Evolutionary conservation across 257 asterid genomes (phyloP).

Genomic region (Solanum corneliomulleri): DNA sequence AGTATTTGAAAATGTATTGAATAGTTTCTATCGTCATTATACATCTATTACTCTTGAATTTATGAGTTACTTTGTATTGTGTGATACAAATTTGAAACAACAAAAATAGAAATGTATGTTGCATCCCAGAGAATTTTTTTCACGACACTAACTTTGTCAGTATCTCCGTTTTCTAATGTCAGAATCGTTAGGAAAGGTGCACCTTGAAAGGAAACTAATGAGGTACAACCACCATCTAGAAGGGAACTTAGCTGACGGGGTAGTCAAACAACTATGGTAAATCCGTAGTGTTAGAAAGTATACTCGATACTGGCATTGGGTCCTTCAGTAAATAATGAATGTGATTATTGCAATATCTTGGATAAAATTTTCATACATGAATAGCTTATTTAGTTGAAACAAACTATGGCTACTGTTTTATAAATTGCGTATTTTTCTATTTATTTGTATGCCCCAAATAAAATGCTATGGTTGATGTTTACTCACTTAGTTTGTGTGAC

Average conservation of each 20-base stretch:
- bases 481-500: no score
- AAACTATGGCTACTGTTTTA: no score
- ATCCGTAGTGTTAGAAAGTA: background rate
- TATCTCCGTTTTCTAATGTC: no score
- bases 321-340: background rate
- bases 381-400: background rate
- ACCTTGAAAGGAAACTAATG: no score
- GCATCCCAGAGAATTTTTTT: background rate
- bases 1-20: background rate
- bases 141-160: no score
- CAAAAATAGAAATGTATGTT: background rate
- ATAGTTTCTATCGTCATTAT: background rate
- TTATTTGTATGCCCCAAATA: no score
- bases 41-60: background rate
- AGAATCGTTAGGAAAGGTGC: no score
- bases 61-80: background rate
- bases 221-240: no score
- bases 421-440: no score
- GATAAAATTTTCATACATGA: background rate
- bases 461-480: no score
- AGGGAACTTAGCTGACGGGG: no score
- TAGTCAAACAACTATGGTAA: no score
- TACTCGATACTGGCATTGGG: background rate
- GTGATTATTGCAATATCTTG: background rate
- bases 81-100: background rate